Evolutionary conservation across 257 asterid genomes (phyloP).

Genomic region (Mitragyna speciosa): DNA sequence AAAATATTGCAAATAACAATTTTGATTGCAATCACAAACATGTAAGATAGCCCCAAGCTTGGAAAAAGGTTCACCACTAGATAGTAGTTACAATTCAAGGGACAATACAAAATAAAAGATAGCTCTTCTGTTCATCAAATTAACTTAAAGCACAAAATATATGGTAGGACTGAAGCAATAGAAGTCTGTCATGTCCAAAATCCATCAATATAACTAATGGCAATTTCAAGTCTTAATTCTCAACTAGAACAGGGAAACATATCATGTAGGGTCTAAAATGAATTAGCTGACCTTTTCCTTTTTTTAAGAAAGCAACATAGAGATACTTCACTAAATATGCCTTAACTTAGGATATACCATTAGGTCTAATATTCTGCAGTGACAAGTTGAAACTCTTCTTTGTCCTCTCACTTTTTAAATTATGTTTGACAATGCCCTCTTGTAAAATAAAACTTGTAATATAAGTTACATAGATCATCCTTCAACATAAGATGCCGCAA

Average conservation of each 20-base stretch:
- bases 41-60: background rate
- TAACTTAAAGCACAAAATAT: background rate
- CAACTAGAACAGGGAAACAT: background rate
- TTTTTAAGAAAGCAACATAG: too few relatives aligned
- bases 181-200: background rate
- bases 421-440: background rate
- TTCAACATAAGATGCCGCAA: background rate
- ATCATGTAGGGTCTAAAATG: background rate
- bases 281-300: background rate
- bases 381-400: background rate
- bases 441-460: too few relatives aligned
- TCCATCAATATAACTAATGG: background rate
- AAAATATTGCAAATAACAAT: background rate
- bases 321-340: too few relatives aligned
- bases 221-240: background rate
- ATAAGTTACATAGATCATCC: too few relatives aligned
- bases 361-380: background rate
- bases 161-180: background rate
- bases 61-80: background rate
- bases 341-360: too few relatives aligned
- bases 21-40: background rate
- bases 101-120: too few relatives aligned
- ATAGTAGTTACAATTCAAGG: too few relatives aligned
- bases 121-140: background rate
- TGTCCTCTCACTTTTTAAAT: background rate